Percentiles rank a stretch among this genome's conserved stretches.
phyloP scores from a whole-genome alignment of 257 asterid species.

The Fraxinus anomala region DNA sequence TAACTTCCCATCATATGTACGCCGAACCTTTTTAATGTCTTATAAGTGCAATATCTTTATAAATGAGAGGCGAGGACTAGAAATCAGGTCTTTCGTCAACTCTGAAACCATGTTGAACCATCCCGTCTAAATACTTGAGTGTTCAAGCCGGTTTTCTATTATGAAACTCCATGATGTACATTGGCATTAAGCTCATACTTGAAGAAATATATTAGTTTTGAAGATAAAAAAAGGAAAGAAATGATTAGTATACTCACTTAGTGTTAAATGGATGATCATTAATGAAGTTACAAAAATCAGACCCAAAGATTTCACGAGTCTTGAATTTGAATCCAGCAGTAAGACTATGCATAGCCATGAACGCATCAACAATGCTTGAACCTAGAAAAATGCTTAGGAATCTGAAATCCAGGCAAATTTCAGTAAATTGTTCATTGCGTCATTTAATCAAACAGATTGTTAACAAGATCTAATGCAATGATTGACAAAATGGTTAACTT shows the following conservation, averaged over 20 bases:
- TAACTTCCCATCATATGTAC: not conserved
- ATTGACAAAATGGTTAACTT: not conserved
- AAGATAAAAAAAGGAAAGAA: not conserved
- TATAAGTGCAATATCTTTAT: not conserved
- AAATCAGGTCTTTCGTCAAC: not conserved
- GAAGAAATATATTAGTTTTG: not conserved
- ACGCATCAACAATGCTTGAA: not conserved
- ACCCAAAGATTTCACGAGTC: conserved; percentile 53
- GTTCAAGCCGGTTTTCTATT: not conserved
- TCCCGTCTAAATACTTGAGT: not conserved
- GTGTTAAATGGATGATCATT: conserved; percentile 31
- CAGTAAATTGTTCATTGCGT: conserved; percentile 23
- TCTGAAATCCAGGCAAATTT: not conserved
- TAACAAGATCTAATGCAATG: conserved; percentile 16
- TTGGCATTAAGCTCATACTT: not conserved
- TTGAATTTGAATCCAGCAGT: conserved; percentile 39
- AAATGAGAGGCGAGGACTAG: not conserved
- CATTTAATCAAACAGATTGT: conserved; percentile 51
- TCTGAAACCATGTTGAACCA: not conserved
- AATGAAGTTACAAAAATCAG: conserved; percentile 28
- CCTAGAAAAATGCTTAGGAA: conserved; percentile 22
- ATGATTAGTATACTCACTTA: conserved; percentile 35
- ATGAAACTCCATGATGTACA: not conserved
- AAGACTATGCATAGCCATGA: conserved; percentile 44
- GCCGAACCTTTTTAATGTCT: no score